A percentile compares a stretch with the other conserved stretches of the same genome.
Evolutionary conservation across 116 monocot species (phyloP).

Genomic region (Papilionanthe hybrid): DNA sequence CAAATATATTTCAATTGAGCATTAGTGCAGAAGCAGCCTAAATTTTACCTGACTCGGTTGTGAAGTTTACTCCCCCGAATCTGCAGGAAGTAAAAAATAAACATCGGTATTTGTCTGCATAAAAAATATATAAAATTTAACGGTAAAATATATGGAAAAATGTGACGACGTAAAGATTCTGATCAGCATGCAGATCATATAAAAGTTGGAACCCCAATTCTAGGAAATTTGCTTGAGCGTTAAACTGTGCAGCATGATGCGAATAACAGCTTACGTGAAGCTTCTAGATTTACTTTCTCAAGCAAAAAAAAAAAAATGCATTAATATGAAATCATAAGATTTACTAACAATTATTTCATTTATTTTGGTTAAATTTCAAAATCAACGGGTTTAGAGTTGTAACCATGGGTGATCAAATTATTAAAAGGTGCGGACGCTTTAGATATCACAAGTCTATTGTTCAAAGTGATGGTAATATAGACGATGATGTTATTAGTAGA

Average conservation of each 20-base stretch:
- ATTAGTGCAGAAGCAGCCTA: not conserved
- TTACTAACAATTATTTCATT: not conserved
- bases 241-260: not conserved
- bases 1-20: not conserved
- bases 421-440: too few species aligned
- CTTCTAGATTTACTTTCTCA: not conserved
- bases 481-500: too few species aligned
- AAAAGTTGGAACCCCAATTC: not conserved
- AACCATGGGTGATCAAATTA: too few species aligned
- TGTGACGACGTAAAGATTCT: not conserved
- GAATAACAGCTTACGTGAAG: not conserved
- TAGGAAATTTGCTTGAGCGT: not conserved
- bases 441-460: too few species aligned
- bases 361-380: not conserved
- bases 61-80: constrained; percentile 91
- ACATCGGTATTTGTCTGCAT: not conserved
- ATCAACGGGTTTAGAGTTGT: not conserved
- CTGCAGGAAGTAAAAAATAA: constrained; percentile 34
- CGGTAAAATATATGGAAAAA: not conserved
- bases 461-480: too few species aligned
- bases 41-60: constrained; percentile 70
- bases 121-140: not conserved
- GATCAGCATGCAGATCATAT: not conserved
- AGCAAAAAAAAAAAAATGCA: not conserved
- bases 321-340: not conserved